Conservation (phyloP, 345 rosid genomes). For the Eucalyptus marginata region DNA sequence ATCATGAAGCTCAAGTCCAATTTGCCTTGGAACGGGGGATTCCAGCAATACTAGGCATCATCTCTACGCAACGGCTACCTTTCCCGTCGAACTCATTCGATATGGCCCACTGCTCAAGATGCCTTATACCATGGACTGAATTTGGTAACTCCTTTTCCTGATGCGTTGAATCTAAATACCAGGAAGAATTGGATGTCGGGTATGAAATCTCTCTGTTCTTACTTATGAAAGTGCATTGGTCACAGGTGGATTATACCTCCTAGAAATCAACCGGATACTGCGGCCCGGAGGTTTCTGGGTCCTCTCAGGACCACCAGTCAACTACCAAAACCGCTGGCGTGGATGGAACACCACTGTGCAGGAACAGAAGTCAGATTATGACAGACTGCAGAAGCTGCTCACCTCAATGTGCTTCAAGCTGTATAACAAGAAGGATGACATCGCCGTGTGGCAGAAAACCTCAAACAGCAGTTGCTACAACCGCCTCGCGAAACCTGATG, state of each 20-base stretch:
- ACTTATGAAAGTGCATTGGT: neutral
- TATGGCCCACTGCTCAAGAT: slow-evolving; percentile 99
- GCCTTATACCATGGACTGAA: slow-evolving; percentile 99
- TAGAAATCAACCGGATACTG: slow-evolving; percentile 81
- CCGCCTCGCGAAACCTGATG: slow-evolving; percentile 50
- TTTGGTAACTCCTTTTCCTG: slow-evolving; percentile 42
- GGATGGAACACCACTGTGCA: slow-evolving; percentile 99
- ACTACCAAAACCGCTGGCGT: slow-evolving; percentile 82
- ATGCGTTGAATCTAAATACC: neutral
- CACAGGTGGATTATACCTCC: slow-evolving; percentile 90
- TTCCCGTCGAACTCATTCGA: slow-evolving; percentile 94
- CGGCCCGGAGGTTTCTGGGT: slow-evolving; percentile 99
- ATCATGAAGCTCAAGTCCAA: slow-evolving; percentile 98
- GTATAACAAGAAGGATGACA: slow-evolving; percentile 80
- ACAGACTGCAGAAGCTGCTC: slow-evolving; percentile 63
- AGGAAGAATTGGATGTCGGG: neutral
- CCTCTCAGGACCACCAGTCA: slow-evolving; percentile 95
- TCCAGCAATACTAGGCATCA: slow-evolving; percentile 95
- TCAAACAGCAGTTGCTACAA: slow-evolving; percentile 61
- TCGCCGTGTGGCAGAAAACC: slow-evolving; percentile 92
- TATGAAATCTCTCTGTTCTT: neutral
- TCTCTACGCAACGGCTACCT: slow-evolving; percentile 93
- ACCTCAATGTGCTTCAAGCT: slow-evolving; percentile 89
- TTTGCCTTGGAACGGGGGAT: slow-evolving; percentile 97
- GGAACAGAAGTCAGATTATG: slow-evolving; percentile 78